A percentile compares a stretch with the other conserved stretches of the same genome.
Evolutionary conservation across 108 stramenopile species (phyloP).

Genomic region (Cafeteria roenbergensis): DNA sequence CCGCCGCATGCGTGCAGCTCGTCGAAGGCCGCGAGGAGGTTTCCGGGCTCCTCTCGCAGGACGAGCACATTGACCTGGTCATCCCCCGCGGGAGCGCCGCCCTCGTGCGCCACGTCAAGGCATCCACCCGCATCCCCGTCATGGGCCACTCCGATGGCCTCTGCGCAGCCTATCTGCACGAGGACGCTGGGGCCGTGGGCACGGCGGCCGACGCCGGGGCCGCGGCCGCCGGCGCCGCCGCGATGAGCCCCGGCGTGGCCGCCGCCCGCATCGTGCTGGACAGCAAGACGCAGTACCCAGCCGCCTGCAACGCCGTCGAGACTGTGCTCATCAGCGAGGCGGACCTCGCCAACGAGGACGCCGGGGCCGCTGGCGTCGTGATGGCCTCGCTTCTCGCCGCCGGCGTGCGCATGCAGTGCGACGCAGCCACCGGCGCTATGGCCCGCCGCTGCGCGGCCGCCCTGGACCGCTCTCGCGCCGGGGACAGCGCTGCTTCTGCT

Average conservation of each 20-base stretch:
- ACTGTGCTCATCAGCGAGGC: slow-evolving; percentile 81
- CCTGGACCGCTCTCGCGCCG: slow-evolving; percentile 52
- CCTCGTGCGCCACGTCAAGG: slow-evolving; percentile 72
- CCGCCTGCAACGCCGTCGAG: slow-evolving; percentile 95
- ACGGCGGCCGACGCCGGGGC: too few species aligned
- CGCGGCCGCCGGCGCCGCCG: too few species aligned
- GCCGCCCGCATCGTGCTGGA: slow-evolving; percentile 46
- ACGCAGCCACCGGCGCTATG: slow-evolving; percentile 1
- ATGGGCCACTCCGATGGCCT: slow-evolving; percentile 97
- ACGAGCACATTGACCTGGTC: slow-evolving; percentile 81
- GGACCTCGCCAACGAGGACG: slow-evolving; percentile 38
- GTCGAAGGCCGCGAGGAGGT: slow-evolving; percentile 75
- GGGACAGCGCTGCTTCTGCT: too few species aligned
- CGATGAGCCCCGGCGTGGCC: slow-evolving; percentile 53
- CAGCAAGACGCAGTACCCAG: slow-evolving; percentile 91
- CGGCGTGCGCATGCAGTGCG: slow-evolving; percentile 3
- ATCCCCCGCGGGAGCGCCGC: slow-evolving; percentile 87
- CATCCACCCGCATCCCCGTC: slow-evolving; percentile 81
- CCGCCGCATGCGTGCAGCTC: slow-evolving; percentile 25
- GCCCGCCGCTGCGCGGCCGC: not conserved
- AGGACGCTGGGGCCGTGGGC: slow-evolving; percentile 22
- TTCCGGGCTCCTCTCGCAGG: slow-evolving; percentile 25
- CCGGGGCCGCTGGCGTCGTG: slow-evolving; percentile 52
- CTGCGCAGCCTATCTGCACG: slow-evolving; percentile 86
- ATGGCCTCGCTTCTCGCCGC: slow-evolving; percentile 43